phyloP scores from a whole-genome alignment of 2,329 filamentous ascomycete species.

The Phyllosticta paracitricarpa region DNA sequence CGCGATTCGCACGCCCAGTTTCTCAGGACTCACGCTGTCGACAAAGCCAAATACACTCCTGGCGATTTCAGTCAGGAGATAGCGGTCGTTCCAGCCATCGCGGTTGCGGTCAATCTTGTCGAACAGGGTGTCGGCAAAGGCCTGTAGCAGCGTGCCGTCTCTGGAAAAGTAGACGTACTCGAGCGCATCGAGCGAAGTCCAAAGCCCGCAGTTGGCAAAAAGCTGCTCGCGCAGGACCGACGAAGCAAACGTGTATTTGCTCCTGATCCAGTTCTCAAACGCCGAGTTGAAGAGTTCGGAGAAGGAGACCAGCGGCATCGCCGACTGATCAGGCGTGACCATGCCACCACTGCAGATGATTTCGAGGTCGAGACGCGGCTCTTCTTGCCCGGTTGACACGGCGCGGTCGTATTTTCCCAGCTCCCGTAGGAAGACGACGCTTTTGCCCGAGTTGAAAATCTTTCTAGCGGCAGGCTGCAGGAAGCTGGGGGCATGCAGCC shows the following conservation, averaged over 20 bases:
- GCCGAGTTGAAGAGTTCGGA: constrained; percentile 61
- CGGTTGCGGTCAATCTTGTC: constrained; percentile 56
- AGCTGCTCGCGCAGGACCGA: constrained; percentile 55
- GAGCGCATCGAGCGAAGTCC: constrained; percentile 54
- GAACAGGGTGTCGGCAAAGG: constrained; percentile 62
- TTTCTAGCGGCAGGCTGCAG: constrained; percentile 57
- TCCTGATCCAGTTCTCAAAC: constrained; percentile 68
- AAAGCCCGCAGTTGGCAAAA: constrained; percentile 59
- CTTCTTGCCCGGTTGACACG: constrained; percentile 24
- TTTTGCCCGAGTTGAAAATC: constrained; percentile 84
- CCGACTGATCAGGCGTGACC: constrained; percentile 12
- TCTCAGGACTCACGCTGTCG: constrained; percentile 46
- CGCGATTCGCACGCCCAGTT: constrained; percentile 49
- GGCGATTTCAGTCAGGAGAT: constrained; percentile 66
- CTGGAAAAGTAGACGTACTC: constrained; percentile 66
- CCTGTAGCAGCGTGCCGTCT: constrained; percentile 58
- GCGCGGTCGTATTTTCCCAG: constrained; percentile 28
- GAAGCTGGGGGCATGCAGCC: constrained; percentile 62
- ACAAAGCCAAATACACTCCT: constrained; percentile 57
- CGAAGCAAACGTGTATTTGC: constrained; percentile 62
- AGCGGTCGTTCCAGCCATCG: constrained; percentile 67
- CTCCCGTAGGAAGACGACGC: constrained; percentile 69
- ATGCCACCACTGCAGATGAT: constrained; percentile 40
- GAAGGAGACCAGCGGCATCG: constrained; percentile 53
- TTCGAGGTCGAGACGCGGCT: constrained; percentile 44